Conservation (phyloP, 805 yeast species). For the Teunomyces lycoperdinae region DNA sequence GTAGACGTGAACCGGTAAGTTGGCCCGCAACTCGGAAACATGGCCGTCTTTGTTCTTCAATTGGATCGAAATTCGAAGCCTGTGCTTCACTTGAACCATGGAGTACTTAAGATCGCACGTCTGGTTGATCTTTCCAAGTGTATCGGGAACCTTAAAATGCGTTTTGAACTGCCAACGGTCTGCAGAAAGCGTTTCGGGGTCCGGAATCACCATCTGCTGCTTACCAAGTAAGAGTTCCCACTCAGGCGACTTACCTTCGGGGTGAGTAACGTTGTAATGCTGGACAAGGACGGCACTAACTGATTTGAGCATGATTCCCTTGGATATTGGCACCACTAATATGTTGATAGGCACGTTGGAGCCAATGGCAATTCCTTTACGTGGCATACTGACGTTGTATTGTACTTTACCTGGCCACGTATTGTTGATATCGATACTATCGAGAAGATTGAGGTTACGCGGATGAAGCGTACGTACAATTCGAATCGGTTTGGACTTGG, state of each 20-base stretch:
- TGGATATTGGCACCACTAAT: conserved; percentile 45
- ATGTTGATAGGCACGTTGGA: conserved; percentile 40
- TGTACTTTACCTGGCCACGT: conserved; percentile 55
- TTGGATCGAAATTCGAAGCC: conserved; percentile 43
- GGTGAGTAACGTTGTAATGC: conserved; percentile 33
- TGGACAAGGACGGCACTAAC: conserved; percentile 34
- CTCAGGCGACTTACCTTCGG: conserved; percentile 41
- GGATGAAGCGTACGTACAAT: conserved; percentile 44
- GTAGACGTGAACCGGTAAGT: conserved; percentile 45
- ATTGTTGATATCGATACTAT: conserved; percentile 46
- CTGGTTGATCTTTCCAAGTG: conserved; percentile 40
- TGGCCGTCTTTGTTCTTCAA: conserved; percentile 50
- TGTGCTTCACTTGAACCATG: conserved; percentile 45
- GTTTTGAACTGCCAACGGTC: conserved; percentile 50
- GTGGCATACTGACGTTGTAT: conserved; percentile 43
- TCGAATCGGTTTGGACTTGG: conserved; percentile 38
- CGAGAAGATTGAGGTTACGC: conserved; percentile 35
- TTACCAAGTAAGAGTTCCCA: conserved; percentile 32
- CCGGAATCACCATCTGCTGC: conserved; percentile 19
- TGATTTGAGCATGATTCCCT: conserved; percentile 40
- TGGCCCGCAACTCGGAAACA: conserved; percentile 49
- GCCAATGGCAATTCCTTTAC: conserved; percentile 48
- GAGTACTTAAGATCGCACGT: conserved; percentile 40
- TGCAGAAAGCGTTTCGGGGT: conserved; percentile 14
- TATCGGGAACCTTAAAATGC: conserved; percentile 37